phyloP scores from a whole-genome alignment of 2,329 filamentous ascomycete genomes.

The Colletotrichum sp. region DNA sequence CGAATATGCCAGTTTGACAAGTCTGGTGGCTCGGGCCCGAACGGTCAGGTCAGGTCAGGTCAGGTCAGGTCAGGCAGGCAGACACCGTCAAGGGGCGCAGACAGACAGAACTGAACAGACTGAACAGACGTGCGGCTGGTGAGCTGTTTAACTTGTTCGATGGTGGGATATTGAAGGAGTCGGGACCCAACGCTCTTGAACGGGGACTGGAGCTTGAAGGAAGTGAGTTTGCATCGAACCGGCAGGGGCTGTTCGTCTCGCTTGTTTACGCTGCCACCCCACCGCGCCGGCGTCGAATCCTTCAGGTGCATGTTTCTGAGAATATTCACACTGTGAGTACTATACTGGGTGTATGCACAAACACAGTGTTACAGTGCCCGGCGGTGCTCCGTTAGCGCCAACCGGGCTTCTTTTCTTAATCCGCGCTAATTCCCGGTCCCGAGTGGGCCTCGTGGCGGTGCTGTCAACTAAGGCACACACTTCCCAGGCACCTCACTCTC shows the following conservation, averaged over 20 bases:
- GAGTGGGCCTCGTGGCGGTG: constrained; percentile 9
- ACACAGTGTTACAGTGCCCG: background rate
- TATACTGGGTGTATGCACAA: fast-evolving
- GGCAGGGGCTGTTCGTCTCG: background rate
- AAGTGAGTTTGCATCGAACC: background rate
- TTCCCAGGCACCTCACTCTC: background rate
- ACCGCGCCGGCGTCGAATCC: background rate
- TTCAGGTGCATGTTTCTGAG: background rate
- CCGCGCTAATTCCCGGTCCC: constrained; percentile 6
- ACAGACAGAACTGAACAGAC: background rate
- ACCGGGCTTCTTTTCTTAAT: constrained; percentile 14
- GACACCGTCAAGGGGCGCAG: background rate
- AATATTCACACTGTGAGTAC: background rate
- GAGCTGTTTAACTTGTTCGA: background rate
- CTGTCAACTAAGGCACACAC: background rate
- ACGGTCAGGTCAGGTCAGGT: background rate
- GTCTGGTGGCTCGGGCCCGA: background rate
- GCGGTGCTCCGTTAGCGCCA: background rate
- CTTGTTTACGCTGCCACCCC: constrained; percentile 8
- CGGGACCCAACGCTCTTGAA: background rate
- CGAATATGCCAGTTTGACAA: background rate
- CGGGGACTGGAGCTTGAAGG: background rate
- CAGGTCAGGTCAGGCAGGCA: background rate
- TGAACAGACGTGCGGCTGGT: background rate
- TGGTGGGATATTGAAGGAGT: constrained; percentile 12